Base-by-base conservation (phyloP, 2,329 filamentous ascomycete genomes). In the Diaporthe capsici region DNA sequence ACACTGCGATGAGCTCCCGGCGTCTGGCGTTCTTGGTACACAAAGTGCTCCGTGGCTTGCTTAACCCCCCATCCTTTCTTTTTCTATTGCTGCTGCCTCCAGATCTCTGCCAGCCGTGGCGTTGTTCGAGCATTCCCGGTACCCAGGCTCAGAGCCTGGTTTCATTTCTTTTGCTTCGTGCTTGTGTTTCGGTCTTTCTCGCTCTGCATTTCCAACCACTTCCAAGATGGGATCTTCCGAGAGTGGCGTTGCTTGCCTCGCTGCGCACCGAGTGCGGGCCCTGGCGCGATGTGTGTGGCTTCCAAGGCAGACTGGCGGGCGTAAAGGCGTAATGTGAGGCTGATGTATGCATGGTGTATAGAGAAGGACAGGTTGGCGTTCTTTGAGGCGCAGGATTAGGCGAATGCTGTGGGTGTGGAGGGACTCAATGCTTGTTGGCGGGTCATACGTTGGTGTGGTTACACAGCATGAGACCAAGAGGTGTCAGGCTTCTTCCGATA, bases 381-480 rank as follows among this genome's bases (percentile, higher is more conserved):
- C 4, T 25, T 1, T 34, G 65, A 68, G 65, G 65, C 65, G 65
- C 65, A 68, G 34, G 22, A 7, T 53, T 31, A 25, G 22, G 17
- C 20, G 28, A 67, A 25, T 39, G 34, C 2, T 4, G 49, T 68
- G 65, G 65, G 47, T 53, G 47, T 53, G 65, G 22, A 25, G 47
- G 44, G 47, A 17, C 8, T 9, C 37, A 44, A n/a, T 17, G 47
- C 39, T 39, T 37, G 65, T 68, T 68, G 47, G 65, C 42, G 31
- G 63, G 63, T 17, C 3, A 68, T 68, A 68, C 63, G 63, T 68
- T 39, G 47, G 63, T 68, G 47, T 53, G 65, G 65, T 68, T 68
- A 68, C 65, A 68, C 65, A 53, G 31, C 65, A 53, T 68, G 17
- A 68, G n/a, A n/a, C 39, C 22, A 53, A 68, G 47, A 39, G 47